Evolutionary conservation across 2,329 filamentous ascomycete species (phyloP).

Genomic region (Chaetomiaceae sp.): DNA sequence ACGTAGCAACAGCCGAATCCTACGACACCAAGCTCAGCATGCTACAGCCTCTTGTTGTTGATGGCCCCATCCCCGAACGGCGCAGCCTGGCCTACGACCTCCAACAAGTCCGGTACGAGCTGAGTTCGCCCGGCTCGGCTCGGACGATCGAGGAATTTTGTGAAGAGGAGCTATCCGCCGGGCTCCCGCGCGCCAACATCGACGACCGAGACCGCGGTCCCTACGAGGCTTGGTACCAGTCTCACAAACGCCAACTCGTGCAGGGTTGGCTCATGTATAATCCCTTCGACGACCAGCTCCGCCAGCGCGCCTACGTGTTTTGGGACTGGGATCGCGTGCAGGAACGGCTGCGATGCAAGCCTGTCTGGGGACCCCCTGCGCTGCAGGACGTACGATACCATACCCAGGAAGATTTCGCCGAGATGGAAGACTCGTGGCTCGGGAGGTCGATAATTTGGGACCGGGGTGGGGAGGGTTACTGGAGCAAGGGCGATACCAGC

Average conservation of each 20-base stretch:
- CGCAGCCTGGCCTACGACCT: not conserved
- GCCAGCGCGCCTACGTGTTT: constrained; percentile 1
- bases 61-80: too few relatives aligned
- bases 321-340: constrained; percentile 1
- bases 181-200: too few relatives aligned
- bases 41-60: too few relatives aligned
- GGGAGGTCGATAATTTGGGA: not conserved
- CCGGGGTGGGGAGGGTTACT: not conserved
- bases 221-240: not conserved
- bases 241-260: not conserved
- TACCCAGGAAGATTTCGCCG: not conserved
- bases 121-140: too few relatives aligned
- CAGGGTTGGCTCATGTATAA: not conserved
- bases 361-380: not conserved
- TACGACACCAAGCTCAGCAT: not conserved
- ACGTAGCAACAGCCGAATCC: not conserved
- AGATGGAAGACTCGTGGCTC: not conserved
- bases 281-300: not conserved
- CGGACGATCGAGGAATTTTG: not conserved
- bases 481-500: not conserved
- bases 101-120: not conserved
- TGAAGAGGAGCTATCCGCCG: not conserved
- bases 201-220: not conserved
- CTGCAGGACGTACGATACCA: too few relatives aligned
- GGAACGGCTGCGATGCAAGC: not conserved